Evolutionary conservation across 208 protist genomes (phyloP).

Genomic region (Willaertia magna): DNA sequence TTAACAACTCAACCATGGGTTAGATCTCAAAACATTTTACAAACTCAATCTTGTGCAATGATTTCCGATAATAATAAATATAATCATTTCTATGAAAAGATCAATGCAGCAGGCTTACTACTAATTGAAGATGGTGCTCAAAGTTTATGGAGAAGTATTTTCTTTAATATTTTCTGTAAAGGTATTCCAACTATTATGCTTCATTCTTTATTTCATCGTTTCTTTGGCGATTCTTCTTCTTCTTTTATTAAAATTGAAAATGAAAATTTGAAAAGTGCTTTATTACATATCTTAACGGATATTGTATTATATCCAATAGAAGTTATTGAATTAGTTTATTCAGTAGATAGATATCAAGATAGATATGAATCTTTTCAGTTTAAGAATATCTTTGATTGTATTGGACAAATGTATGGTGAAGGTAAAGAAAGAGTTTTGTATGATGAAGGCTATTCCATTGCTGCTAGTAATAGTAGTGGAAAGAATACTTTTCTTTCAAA

Average conservation of each 20-base stretch:
- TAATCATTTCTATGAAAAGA: neutral
- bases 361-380: neutral
- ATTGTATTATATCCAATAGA: neutral
- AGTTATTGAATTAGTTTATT: neutral
- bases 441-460: neutral
- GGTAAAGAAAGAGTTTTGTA: neutral
- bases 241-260: neutral
- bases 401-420: neutral
- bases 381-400: neutral
- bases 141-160: neutral
- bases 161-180: neutral
- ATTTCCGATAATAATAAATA: neutral
- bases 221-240: too few species aligned
- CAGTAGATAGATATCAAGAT: neutral
- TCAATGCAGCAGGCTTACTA: neutral
- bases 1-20: neutral
- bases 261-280: neutral
- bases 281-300: neutral
- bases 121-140: neutral
- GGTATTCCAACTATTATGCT: neutral
- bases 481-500: neutral
- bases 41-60: neutral
- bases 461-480: neutral
- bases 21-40: neutral
- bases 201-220: neutral